Evolutionary conservation across 2,329 filamentous ascomycete genomes (phyloP).

Genomic region (Alternaria longipes): DNA sequence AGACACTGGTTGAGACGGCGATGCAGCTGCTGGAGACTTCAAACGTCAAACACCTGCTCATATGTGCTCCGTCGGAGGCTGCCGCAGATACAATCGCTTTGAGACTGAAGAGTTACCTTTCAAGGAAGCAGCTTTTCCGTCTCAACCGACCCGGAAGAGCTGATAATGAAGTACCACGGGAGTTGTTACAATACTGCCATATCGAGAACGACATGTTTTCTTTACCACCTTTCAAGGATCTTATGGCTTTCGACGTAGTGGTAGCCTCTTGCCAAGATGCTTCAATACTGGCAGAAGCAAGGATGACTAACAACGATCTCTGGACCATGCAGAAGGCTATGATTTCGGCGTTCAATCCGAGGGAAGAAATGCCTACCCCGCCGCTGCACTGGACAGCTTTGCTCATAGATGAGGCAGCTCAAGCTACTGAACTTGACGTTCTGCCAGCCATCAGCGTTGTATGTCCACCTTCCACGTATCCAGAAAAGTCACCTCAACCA

Average conservation of each 20-base stretch:
- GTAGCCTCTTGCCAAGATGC: slow-evolving; percentile 56
- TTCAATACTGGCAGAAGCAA: slow-evolving; percentile 54
- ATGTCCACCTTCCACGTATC: slow-evolving; percentile 44
- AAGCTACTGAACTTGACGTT: slow-evolving; percentile 56
- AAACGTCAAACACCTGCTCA: slow-evolving; percentile 47
- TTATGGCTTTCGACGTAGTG: slow-evolving; percentile 56
- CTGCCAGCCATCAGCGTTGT: slow-evolving; percentile 54
- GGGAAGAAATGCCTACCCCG: slow-evolving; percentile 11
- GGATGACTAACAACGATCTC: slow-evolving; percentile 55
- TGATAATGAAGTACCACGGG: slow-evolving; percentile 54
- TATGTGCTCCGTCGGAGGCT: slow-evolving; percentile 58
- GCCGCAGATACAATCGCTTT: slow-evolving; percentile 57
- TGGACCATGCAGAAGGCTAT: slow-evolving; percentile 49
- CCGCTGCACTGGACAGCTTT: slow-evolving; percentile 56
- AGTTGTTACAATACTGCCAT: slow-evolving; percentile 52
- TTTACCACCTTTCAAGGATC: slow-evolving; percentile 49
- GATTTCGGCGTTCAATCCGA: slow-evolving; percentile 42
- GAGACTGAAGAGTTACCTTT: slow-evolving; percentile 51
- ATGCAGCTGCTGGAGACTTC: slow-evolving; percentile 43
- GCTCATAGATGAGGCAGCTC: slow-evolving; percentile 58
- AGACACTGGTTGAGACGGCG: slow-evolving; percentile 59
- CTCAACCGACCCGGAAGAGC: slow-evolving; percentile 54
- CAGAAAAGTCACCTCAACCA: slow-evolving; percentile 36
- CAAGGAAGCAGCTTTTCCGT: slow-evolving; percentile 52
- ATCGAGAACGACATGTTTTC: slow-evolving; percentile 54